Evolutionary conservation across 2,329 filamentous ascomycete genomes (phyloP).

Genomic region (Apiospora hydei): DNA sequence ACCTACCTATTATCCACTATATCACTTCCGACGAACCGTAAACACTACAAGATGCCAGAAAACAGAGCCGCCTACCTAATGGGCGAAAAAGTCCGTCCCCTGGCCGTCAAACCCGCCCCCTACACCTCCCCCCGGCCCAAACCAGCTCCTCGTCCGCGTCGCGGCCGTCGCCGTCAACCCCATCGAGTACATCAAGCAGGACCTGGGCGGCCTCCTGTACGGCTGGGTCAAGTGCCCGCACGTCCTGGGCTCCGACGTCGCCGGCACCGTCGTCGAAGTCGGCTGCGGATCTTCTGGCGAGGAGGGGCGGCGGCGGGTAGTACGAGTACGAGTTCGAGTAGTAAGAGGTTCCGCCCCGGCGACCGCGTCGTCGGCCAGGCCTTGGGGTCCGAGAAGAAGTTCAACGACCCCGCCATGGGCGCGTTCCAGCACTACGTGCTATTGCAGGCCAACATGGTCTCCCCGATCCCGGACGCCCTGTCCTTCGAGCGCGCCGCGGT

Average conservation of each 20-base stretch:
- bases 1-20: too few species aligned
- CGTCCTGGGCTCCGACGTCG: constrained; percentile 41
- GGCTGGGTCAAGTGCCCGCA: constrained; percentile 39
- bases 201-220: constrained; percentile 31
- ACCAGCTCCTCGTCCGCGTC: constrained; percentile 41
- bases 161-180: constrained; percentile 43
- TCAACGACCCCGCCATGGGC: constrained; percentile 33
- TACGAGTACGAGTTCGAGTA: too few species aligned
- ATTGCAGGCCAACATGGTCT: constrained; percentile 21
- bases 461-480: constrained; percentile 32
- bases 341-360: constrained; percentile 39
- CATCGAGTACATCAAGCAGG: constrained; percentile 41
- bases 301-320: too few species aligned
- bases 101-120: constrained; percentile 47
- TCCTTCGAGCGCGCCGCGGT: constrained; percentile 35
- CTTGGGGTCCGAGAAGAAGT: constrained; percentile 25
- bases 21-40: background rate
- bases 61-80: constrained; percentile 13
- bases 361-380: constrained; percentile 41
- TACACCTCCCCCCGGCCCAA: constrained; percentile 41
- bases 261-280: constrained; percentile 42
- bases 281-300: constrained; percentile 32
- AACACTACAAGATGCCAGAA: background rate
- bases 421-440: constrained; percentile 40
- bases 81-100: constrained; percentile 28